phyloP scores from a whole-genome alignment of 1,284 basidiomycete genomes.

The Trichosporon faecale region DNA sequence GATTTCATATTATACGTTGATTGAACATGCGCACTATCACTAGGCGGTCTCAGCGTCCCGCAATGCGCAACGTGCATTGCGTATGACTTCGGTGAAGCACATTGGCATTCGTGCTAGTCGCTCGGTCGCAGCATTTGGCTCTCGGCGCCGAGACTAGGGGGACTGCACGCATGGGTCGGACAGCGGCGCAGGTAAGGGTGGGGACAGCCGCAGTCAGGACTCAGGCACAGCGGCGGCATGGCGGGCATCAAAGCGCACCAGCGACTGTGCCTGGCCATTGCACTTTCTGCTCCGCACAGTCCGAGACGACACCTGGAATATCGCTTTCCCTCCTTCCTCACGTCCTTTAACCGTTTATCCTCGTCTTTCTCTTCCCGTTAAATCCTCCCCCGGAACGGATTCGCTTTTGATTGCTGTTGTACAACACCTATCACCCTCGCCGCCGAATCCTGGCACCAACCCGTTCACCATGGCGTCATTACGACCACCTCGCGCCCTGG shows the following conservation, averaged over 20 bases:
- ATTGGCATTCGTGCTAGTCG: too few relatives aligned
- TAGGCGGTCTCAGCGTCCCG: not conserved
- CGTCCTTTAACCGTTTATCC: not conserved
- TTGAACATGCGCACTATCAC: not conserved
- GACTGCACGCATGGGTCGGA: not conserved
- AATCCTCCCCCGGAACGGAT: not conserved
- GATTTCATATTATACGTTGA: not conserved
- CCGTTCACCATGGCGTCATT: not conserved
- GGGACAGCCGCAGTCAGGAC: not conserved
- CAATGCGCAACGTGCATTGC: not conserved
- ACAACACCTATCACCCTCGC: not conserved
- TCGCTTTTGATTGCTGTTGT: not conserved
- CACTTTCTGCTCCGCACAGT: constrained; percentile 5
- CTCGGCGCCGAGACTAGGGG: not conserved
- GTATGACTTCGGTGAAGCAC: not conserved
- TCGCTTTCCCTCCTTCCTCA: not conserved
- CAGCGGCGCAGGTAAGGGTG: not conserved
- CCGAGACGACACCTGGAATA: not conserved
- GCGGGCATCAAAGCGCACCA: not conserved
- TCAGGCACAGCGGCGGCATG: constrained; percentile 2
- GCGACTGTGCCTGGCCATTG: not conserved
- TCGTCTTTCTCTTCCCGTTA: not conserved
- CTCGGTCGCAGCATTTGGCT: not conserved
- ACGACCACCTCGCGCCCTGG: not conserved
- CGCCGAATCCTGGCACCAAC: not conserved